Evolutionary conservation across 129 eudicot genomes (phyloP), one percentile per base, ranked within the genome.

Genomic region (Calendula officinalis): DNA sequence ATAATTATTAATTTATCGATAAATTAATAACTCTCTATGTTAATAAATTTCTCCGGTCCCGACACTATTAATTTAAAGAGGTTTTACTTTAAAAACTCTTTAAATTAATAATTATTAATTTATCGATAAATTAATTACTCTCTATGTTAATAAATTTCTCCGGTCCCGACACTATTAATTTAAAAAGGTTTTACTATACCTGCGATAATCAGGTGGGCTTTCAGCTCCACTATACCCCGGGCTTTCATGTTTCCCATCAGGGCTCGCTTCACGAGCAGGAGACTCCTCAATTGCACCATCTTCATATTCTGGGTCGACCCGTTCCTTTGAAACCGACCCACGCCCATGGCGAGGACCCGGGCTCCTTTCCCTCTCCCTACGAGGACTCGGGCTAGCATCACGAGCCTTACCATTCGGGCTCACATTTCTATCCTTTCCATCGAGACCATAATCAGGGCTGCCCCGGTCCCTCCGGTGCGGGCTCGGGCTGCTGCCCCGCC

Each of bases 401-500:
- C 70, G 80, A 39, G 57, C 61, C 71, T 74, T 81, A 52, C 75
- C 75, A 69, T 46, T 65, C 17, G 46, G 57, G 36, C 58, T 64
- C 46, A 75, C 34, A 17, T 52, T 69, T 64, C 78, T 80, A 53
- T 74, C 79, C 68, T 62, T 85, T 22, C 81, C 75, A 38, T 71
- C 75, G 47, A 71, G 73, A 42, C 77, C 85, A 67, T 86, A 86
- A 54, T 74, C 89, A 8, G 95, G 95, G 61, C 97, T 86, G 37
- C 60, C 95, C 13, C 97, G 81, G 37, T 77, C 88, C 77, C 86
- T 86, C 1, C 76, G 68, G 39, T 77, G 75, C 1, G 91, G 83
- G 56, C 85, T 83, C 4, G 84, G 87, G 70, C 91, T 85, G 45
- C 82, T 81, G 39, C 83, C 81, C 35, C 76, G 82, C 17, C 91